phyloP scores from a whole-genome alignment of 352 stramenopile genomes.

The Pythium brachiatum region DNA sequence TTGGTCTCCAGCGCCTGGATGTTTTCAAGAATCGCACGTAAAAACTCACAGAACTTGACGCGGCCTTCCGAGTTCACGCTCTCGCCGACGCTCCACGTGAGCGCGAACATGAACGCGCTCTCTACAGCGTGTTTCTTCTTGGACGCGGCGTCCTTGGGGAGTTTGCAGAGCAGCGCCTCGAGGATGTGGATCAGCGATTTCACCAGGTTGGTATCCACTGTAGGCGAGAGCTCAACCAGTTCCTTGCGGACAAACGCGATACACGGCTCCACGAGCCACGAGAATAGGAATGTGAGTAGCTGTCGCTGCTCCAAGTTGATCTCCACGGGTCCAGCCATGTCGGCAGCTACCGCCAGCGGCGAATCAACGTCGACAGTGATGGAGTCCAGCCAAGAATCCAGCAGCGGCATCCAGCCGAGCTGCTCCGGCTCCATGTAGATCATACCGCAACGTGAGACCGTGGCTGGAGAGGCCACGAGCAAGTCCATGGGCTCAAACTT shows the following conservation, averaged over 20 bases:
- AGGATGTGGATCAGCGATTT: conserved; percentile 86
- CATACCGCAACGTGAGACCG: conserved; percentile 92
- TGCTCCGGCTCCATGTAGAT: conserved; percentile 94
- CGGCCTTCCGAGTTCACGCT: conserved; percentile 72
- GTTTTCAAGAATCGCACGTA: conserved; percentile 74
- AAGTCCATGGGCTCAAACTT: conserved; percentile 96
- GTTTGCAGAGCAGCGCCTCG: conserved; percentile 71
- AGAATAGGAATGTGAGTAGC: conserved; percentile 77
- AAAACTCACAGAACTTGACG: conserved; percentile 77
- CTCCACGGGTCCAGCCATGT: conserved; percentile 51
- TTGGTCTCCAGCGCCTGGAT: conserved; percentile 66
- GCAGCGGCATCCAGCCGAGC: conserved; percentile 85
- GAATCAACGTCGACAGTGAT: conserved; percentile 31
- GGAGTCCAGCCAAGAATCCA: conserved; percentile 89
- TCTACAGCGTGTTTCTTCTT: conserved; percentile 73
- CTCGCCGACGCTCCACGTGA: conserved; percentile 90
- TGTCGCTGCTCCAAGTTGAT: conserved; percentile 72
- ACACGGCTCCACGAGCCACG: conserved; percentile 87
- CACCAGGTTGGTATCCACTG: conserved; percentile 90
- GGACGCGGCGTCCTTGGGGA: conserved; percentile 63
- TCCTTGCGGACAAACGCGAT: conserved; percentile 89
- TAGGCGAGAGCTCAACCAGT: conserved; percentile 81
- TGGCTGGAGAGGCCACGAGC: conserved; percentile 91
- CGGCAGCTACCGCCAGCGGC: conserved; percentile 3
- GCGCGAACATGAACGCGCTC: conserved; percentile 87